These are phyloP conservation scores for Chytriomyces sp. DNA, from an alignment of 192 early-diverging fungal species.

Conservation along the genomic window DNA sequence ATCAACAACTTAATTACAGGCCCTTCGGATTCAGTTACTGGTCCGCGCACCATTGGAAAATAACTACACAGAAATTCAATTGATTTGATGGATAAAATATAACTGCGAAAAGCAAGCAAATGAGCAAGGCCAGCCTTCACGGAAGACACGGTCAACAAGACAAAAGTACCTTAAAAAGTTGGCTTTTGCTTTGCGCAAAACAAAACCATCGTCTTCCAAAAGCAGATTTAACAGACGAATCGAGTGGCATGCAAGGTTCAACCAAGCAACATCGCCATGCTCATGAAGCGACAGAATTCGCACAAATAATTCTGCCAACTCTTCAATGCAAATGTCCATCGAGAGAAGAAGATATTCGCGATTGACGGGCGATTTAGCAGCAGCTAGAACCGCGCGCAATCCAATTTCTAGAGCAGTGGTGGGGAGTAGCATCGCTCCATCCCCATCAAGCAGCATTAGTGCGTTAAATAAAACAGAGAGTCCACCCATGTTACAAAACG, in stretches of 20 bases:
- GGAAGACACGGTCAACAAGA: background rate
- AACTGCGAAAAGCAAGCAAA: constrained; percentile 5
- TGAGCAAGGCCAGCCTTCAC: background rate
- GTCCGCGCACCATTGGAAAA: constrained; percentile 19
- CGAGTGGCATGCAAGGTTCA: background rate
- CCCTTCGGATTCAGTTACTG: background rate
- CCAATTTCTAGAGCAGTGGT: background rate
- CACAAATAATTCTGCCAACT: constrained; percentile 22
- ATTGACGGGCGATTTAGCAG: constrained; percentile 5
- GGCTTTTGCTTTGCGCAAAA: constrained; percentile 16
- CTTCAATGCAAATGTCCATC: constrained; percentile 29
- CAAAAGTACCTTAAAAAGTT: constrained; percentile 33
- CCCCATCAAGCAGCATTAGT: constrained; percentile 24
- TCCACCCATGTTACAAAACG: constrained; percentile 21
- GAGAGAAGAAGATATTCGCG: constrained; percentile 29
- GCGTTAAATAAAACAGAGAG: constrained; percentile 21
- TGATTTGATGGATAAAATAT: constrained; percentile 27
- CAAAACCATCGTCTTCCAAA: background rate
- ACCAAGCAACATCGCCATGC: background rate
- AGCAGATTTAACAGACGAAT: background rate
- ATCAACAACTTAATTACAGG: too few relatives aligned
- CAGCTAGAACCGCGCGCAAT: background rate
- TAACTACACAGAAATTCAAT: constrained; percentile 27
- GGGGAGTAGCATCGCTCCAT: constrained; percentile 6
- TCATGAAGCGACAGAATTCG: constrained; percentile 23